Evolutionary conservation across 305 asterid species (phyloP), one percentile per base, ranked within the genome.

Genomic region (Salvia sclarea): DNA sequence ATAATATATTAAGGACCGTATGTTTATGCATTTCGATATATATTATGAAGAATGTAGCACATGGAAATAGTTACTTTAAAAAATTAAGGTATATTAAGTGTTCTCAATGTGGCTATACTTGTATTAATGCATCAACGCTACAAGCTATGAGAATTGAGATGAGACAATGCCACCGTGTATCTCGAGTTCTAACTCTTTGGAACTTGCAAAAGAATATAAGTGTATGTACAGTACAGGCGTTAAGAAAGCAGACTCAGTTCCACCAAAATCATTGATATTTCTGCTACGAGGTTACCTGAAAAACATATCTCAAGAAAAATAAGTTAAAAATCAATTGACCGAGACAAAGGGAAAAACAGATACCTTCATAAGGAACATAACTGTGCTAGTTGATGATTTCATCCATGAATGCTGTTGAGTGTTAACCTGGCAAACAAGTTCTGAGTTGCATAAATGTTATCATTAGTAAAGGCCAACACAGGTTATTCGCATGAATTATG

Each of bases 381-480:
- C 44, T 41, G 57, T 69, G 55, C 48, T 22, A 65, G 73, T 62
- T 38, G 76, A 37, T 61, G 61, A 8, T 54, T 49, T 76, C 57
- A 78, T 72, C 80, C 69, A 28, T 66, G 69, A 58, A 38, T 41
- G 75, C 76, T 70, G 72, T 63, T 69, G 63, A 63, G 73, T 65
- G 77, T 76, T 72, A 89, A 75, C 70, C 76, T 69, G 71, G 86
- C 78, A 69, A 92, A 84, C 43, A 84, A 79, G 61, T 76, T 78
- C 88, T 83, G 86, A 75, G 86, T 80, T 61, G 79, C 83, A 16
- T 74, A 76, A 69, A 86, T 81, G 96, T 89, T 77, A 41, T 68
- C 56, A 44, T 28, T 21, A 52, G 86, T 89, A 14, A 89, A 89
- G 95, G 92, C 48, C 63, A 18, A 74, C 38, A 70, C 52, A 66